These are phyloP conservation scores for Bathelium albidoporum DNA, from an alignment of 495 filamentous ascomycete species.

Conservation along the genomic window DNA sequence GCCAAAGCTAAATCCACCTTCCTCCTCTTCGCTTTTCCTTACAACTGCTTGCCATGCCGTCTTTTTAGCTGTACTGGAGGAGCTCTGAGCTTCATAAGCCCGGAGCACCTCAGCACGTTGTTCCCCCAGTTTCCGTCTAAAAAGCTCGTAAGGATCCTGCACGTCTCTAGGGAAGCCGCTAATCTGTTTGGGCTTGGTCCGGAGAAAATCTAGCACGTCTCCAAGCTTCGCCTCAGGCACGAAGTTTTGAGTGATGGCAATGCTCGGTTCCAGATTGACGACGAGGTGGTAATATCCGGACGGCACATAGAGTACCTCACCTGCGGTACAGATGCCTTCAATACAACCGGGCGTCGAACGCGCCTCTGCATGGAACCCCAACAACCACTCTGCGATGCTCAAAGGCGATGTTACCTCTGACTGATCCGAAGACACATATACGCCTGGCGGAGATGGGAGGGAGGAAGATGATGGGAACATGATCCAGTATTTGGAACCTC, in stretches of 20 bases:
- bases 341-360: constrained; percentile 64
- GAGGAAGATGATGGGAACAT: constrained; percentile 68
- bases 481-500: constrained; percentile 96
- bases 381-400: constrained; percentile 91
- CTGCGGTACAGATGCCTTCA: constrained; percentile 78
- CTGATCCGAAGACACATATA: constrained; percentile 83
- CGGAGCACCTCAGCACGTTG: constrained; percentile 53
- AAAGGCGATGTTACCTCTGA: constrained; percentile 92
- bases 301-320: constrained; percentile 90
- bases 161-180: constrained; percentile 75
- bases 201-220: constrained; percentile 71
- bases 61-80: constrained; percentile 43
- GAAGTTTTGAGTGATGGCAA: constrained; percentile 95
- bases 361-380: constrained; percentile 84
- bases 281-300: constrained; percentile 96
- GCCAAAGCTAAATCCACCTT: constrained; percentile 65
- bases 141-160: constrained; percentile 61
- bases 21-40: constrained; percentile 35
- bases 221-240: constrained; percentile 66
- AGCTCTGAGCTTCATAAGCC: constrained; percentile 42
- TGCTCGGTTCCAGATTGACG: constrained; percentile 70
- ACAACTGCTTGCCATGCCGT: constrained; percentile 64
- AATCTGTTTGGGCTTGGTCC: constrained; percentile 71
- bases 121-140: constrained; percentile 58
- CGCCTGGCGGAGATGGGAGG: constrained; percentile 65